A percentile compares a stretch with the other conserved stretches of the same genome.
These are phyloP conservation scores for Combretum micranthum DNA, from an alignment of 345 rosid genomes.

Conservation along the genomic window DNA sequence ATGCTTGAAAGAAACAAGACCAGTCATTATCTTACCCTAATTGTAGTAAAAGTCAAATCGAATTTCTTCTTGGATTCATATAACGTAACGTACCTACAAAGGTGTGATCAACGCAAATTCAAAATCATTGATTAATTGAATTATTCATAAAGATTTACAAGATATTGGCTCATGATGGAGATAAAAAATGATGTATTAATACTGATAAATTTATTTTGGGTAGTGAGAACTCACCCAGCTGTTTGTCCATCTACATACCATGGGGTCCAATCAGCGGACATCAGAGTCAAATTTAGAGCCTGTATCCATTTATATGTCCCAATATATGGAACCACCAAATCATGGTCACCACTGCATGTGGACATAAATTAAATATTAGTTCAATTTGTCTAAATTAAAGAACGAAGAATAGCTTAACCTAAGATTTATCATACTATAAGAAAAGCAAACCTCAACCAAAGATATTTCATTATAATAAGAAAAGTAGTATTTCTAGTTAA, in stretches of 20 bases:
- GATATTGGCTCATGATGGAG: too few relatives aligned
- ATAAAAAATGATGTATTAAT: too few relatives aligned
- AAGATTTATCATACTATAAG: too few relatives aligned
- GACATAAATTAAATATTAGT: too few relatives aligned
- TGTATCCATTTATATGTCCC: slow-evolving; percentile 26
- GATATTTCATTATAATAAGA: too few relatives aligned
- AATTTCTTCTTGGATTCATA: neutral
- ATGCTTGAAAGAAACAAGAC: too few relatives aligned
- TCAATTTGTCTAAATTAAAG: neutral
- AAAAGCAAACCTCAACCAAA: too few relatives aligned
- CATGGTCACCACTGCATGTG: slow-evolving; percentile 28
- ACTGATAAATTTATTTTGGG: too few relatives aligned
- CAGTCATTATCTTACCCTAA: slow-evolving; percentile 1
- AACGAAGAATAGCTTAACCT: neutral
- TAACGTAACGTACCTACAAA: slow-evolving; percentile 3
- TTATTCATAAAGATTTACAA: too few relatives aligned
- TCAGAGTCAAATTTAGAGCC: slow-evolving; percentile 17
- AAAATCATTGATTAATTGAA: too few relatives aligned
- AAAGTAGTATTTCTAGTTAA: too few relatives aligned
- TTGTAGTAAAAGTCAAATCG: slow-evolving; percentile 3
- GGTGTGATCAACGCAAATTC: too few relatives aligned
- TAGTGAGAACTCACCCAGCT: slow-evolving; percentile 16
- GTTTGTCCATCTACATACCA: slow-evolving; percentile 23
- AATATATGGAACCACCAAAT: slow-evolving; percentile 14
- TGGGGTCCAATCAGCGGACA: slow-evolving; percentile 16